phyloP scores from a whole-genome alignment of 1,139 yeast genomes.

The Blastobotrys elegans region DNA sequence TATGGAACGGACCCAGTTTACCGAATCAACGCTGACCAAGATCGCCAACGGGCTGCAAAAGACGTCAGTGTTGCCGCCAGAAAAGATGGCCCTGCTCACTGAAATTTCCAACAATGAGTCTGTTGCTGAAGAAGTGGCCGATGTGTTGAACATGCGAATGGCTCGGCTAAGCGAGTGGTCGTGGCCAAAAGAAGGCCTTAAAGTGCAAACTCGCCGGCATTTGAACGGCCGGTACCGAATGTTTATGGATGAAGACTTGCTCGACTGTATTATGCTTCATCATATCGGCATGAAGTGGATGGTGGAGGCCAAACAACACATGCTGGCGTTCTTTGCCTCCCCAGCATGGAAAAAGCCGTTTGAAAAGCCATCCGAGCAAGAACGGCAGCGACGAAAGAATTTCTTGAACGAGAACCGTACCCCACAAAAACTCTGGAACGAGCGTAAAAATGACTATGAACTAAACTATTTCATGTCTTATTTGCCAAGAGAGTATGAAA shows the following conservation, averaged over 20 bases:
- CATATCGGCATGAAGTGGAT: constrained; percentile 18
- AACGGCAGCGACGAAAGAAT: constrained; percentile 1
- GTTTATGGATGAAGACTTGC: constrained; percentile 18
- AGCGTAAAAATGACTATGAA: neutral
- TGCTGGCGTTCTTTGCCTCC: constrained; percentile 5
- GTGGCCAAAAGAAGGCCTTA: constrained; percentile 18
- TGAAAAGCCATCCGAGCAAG: constrained; percentile 4
- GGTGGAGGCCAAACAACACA: neutral
- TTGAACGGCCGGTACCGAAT: constrained; percentile 21
- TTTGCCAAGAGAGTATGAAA: constrained; percentile 6
- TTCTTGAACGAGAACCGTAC: neutral
- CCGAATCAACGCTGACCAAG: neutral
- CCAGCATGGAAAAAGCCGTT: constrained; percentile 9
- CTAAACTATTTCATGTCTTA: constrained; percentile 4
- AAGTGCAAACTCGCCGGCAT: constrained; percentile 15
- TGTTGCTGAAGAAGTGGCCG: constrained; percentile 17
- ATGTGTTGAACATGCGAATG: constrained; percentile 19
- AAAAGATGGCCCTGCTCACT: constrained; percentile 10
- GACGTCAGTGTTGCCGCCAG: neutral
- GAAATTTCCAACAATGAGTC: constrained; percentile 13
- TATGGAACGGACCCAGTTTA: neutral
- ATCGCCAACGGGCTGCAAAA: neutral
- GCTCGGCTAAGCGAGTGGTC: constrained; percentile 16
- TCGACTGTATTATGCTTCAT: constrained; percentile 17
- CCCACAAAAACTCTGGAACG: neutral